Conservation (phyloP, 352 stramenopile species). For the Phytophthora crassamura region DNA sequence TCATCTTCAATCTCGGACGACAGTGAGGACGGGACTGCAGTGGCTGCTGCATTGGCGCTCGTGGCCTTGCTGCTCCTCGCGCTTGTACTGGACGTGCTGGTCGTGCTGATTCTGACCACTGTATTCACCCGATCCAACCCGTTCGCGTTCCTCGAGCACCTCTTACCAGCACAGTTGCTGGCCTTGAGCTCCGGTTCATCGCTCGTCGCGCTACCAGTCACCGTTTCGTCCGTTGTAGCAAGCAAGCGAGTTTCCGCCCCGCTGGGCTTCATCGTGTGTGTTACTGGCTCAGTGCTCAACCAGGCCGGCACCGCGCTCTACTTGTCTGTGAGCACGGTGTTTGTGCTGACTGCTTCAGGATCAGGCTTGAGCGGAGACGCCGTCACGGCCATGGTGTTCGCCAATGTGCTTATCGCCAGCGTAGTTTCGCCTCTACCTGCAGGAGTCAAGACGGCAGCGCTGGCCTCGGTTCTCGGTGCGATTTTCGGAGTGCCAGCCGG, state of each 20-base stretch:
- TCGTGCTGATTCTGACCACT: constrained; percentile 43
- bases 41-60: constrained; percentile 48
- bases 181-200: constrained; percentile 59
- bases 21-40: constrained; percentile 7
- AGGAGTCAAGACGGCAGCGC: constrained; percentile 36
- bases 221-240: constrained; percentile 54
- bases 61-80: constrained; percentile 55
- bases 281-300: constrained; percentile 53
- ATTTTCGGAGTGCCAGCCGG: constrained; percentile 48
- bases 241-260: constrained; percentile 63
- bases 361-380: constrained; percentile 19
- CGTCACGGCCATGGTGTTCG: constrained; percentile 44
- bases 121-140: constrained; percentile 58
- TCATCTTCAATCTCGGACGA: constrained; percentile 1
- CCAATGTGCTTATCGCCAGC: constrained; percentile 45
- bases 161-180: constrained; percentile 58
- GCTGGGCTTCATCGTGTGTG: constrained; percentile 66
- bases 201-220: constrained; percentile 57
- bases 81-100: constrained; percentile 47
- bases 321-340: constrained; percentile 53
- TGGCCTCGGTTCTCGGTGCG: constrained; percentile 52
- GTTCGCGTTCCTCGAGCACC: constrained; percentile 49
- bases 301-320: constrained; percentile 72
- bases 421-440: constrained; percentile 51
- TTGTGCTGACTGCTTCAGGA: constrained; percentile 44